Evolutionary conservation across 805 yeast species (phyloP).

Genomic region (Ogataea sp.): DNA sequence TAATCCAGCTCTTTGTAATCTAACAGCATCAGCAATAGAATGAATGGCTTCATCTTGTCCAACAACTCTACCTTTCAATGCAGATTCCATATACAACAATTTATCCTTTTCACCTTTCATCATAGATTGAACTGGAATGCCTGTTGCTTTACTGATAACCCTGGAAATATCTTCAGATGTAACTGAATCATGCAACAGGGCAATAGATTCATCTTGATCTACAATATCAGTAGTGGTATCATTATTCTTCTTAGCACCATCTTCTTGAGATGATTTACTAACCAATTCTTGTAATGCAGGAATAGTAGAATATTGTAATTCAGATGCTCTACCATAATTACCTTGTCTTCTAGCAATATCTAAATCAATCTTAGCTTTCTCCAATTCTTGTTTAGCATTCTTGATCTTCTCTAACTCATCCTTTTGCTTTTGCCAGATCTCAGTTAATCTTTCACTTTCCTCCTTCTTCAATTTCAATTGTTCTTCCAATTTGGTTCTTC

Average conservation of each 20-base stretch:
- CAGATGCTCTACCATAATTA: conserved; percentile 82
- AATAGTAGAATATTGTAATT: conserved; percentile 76
- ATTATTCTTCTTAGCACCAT: conserved; percentile 8
- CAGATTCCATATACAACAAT: conserved; percentile 77
- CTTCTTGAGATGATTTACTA: conserved; percentile 29
- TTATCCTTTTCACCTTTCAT: conserved; percentile 94
- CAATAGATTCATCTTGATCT: conserved; percentile 21
- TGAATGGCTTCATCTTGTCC: conserved; percentile 95
- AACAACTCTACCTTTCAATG: conserved; percentile 69
- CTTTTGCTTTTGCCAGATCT: conserved; percentile 82
- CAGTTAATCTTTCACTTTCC: conserved; percentile 65
- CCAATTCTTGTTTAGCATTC: conserved; percentile 72
- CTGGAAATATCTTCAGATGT: conserved; percentile 90
- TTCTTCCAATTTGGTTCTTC: conserved; percentile 64
- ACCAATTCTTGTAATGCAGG: conserved; percentile 69
- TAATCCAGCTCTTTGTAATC: conserved; percentile 93
- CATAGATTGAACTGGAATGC: conserved; percentile 85
- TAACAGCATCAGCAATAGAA: conserved; percentile 87
- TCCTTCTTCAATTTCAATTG: conserved; percentile 54
- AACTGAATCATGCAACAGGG: conserved; percentile 79
- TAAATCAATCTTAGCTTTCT: conserved; percentile 73
- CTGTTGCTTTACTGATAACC: conserved; percentile 91
- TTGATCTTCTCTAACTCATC: conserved; percentile 70
- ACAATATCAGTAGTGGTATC: conserved; percentile 15
- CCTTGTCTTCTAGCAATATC: conserved; percentile 81